Percentiles rank a stretch among this genome's conserved stretches.
These are phyloP conservation scores for Cucumis hystrix DNA, from an alignment of 306 rosid species.

Conservation along the genomic window DNA sequence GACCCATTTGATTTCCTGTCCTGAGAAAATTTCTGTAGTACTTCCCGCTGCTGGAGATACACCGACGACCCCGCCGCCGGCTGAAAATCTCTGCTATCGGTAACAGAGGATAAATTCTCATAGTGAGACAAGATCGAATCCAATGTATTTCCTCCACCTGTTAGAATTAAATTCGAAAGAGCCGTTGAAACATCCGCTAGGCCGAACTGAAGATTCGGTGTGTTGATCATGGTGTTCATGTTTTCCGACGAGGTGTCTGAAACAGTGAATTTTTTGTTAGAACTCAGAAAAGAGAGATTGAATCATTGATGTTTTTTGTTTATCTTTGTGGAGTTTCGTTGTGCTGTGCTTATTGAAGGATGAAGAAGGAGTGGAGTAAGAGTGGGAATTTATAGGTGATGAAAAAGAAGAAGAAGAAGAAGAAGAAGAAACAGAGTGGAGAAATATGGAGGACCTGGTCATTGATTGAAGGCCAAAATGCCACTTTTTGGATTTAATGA, in stretches of 20 bases:
- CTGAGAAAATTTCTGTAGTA: slow-evolving; percentile 50
- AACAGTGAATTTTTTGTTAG: background rate
- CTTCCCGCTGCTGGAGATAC: slow-evolving; percentile 64
- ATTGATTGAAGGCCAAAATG: background rate
- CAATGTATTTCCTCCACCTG: slow-evolving; percentile 54
- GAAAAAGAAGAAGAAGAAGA: background rate
- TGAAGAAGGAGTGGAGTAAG: background rate
- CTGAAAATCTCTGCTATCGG: slow-evolving; percentile 13
- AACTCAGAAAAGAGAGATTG: background rate
- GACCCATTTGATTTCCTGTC: slow-evolving; percentile 20
- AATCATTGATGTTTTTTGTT: background rate
- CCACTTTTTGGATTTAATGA: background rate
- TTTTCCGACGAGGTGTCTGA: background rate
- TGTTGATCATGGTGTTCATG: slow-evolving; percentile 28
- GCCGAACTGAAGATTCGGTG: slow-evolving; percentile 3
- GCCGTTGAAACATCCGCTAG: background rate
- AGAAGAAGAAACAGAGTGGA: background rate
- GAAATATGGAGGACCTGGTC: background rate
- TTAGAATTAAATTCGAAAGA: slow-evolving; percentile 25
- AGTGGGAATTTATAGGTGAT: background rate
- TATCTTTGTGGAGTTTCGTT: background rate
- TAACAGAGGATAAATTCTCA: slow-evolving; percentile 6
- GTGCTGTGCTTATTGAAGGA: background rate
- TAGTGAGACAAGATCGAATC: slow-evolving; percentile 74
- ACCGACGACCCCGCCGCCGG: slow-evolving; percentile 57